phyloP scores from a whole-genome alignment of 192 early-diverging fungal species.

The Gonapodya sp. region DNA sequence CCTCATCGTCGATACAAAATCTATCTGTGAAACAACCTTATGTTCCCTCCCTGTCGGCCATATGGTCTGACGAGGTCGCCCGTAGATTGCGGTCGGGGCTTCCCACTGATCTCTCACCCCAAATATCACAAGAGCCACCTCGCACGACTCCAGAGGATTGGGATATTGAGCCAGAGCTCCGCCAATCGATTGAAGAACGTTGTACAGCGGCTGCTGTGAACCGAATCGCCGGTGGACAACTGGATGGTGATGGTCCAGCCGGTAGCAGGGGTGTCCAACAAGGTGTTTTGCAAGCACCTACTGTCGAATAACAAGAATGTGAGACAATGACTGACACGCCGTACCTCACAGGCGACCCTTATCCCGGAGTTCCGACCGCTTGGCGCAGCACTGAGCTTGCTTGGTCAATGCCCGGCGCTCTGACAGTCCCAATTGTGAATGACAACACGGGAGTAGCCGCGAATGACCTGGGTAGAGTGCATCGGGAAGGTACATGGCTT shows the following conservation, averaged over 20 bases:
- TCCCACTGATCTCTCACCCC: not conserved
- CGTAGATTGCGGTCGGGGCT: not conserved
- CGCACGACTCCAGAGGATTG: not conserved
- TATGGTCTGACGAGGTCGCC: not conserved
- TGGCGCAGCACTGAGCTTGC: not conserved
- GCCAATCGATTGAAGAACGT: not conserved
- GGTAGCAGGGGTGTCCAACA: too few species aligned
- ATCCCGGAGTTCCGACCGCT: not conserved
- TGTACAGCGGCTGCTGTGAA: not conserved
- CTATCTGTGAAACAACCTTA: not conserved
- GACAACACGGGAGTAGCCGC: not conserved
- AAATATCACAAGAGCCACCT: not conserved
- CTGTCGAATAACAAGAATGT: too few species aligned
- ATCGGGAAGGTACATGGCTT: not conserved
- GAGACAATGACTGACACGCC: too few species aligned
- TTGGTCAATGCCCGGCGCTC: not conserved
- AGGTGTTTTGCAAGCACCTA: too few species aligned
- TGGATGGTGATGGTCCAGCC: too few species aligned
- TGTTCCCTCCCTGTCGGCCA: not conserved
- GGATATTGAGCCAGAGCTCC: not conserved
- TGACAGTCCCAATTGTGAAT: too few species aligned
- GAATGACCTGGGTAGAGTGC: not conserved
- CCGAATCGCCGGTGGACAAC: not conserved
- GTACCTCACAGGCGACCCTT: not conserved
- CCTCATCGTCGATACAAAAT: not conserved